These are phyloP conservation scores for Colletotrichum orchidophilum DNA, from an alignment of 2,329 filamentous ascomycete species.

Conservation along the genomic window DNA sequence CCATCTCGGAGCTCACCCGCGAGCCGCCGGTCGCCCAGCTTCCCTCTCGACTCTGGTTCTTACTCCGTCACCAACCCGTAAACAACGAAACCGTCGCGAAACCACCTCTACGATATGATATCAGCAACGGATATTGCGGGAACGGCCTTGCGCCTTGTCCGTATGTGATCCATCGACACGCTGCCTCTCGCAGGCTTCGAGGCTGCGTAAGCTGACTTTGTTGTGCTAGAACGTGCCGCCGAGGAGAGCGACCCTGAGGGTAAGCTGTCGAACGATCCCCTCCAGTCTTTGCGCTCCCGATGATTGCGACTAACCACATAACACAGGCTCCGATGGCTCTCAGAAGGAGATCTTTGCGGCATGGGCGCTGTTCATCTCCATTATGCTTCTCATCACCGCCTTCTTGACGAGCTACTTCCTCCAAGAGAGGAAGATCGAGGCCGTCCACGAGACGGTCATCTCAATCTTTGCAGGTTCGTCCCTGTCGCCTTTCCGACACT, in stretches of 20 bases:
- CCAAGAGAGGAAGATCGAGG: conserved; percentile 96
- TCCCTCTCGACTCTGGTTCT: conserved; percentile 27
- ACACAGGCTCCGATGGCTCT: conserved; percentile 44
- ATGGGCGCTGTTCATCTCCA: conserved; percentile 97
- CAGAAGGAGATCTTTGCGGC: conserved; percentile 94
- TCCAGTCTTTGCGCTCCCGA: background rate
- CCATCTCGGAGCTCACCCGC: conserved; percentile 30
- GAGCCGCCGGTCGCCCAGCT: conserved; percentile 32
- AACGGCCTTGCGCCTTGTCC: conserved; percentile 16
- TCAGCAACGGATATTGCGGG: conserved; percentile 21
- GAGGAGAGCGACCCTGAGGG: conserved; percentile 32
- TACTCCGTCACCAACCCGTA: conserved; percentile 30
- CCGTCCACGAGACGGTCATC: conserved; percentile 96
- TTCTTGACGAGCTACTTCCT: conserved; percentile 98
- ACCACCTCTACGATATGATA: conserved; percentile 9
- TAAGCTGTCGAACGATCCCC: conserved; percentile 9
- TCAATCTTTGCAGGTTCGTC: conserved; percentile 91
- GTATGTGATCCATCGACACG: conserved; percentile 1
- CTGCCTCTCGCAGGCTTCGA: background rate
- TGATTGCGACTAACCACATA: conserved; percentile 26
- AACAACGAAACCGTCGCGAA: background rate
- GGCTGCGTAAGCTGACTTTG: conserved; percentile 15
- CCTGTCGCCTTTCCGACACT: background rate
- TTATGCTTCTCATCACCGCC: conserved; percentile 90
- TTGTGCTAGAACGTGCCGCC: conserved; percentile 21